These are phyloP conservation scores for Aspergillus udagawae DNA, from an alignment of 2,329 filamentous ascomycete species.

Conservation along the genomic window DNA sequence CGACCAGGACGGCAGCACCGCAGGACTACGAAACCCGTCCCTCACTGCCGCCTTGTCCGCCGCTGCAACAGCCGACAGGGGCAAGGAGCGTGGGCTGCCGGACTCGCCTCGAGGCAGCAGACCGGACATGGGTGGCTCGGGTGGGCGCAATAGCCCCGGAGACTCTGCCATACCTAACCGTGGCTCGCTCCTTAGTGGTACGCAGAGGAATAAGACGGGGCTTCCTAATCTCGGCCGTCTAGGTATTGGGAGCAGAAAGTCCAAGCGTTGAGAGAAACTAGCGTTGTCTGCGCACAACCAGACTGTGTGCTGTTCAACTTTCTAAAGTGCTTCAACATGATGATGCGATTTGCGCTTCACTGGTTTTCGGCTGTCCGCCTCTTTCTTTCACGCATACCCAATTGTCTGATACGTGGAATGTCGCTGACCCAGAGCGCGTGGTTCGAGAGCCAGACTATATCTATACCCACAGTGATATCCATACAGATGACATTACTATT, in stretches of 20 bases:
- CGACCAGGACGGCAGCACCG: conserved; percentile 50
- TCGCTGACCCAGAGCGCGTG: background rate
- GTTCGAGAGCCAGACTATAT: background rate
- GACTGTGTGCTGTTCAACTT: too few relatives aligned
- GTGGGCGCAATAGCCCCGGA: conserved; percentile 34
- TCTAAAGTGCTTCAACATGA: background rate
- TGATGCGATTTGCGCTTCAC: background rate
- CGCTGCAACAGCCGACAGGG: conserved; percentile 22
- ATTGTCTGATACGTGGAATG: background rate
- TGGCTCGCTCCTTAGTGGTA: conserved; percentile 33
- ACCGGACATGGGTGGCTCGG: conserved; percentile 14
- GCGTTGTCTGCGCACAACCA: background rate
- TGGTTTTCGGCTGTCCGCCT: too few relatives aligned
- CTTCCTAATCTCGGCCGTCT: conserved; percentile 67
- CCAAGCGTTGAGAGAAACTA: conserved; percentile 29
- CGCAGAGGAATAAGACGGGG: conserved; percentile 58
- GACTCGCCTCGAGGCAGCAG: conserved; percentile 23
- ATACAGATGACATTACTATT: background rate
- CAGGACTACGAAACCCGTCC: conserved; percentile 35
- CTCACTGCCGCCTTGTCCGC: conserved; percentile 30
- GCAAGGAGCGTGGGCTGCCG: conserved; percentile 31
- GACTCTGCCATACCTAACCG: conserved; percentile 16
- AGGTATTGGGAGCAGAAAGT: conserved; percentile 64
- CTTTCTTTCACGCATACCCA: too few relatives aligned
- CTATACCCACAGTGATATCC: background rate